Evolutionary conservation across 441 rosid species (phyloP), one percentile per base, ranked within the genome.

Genomic region (Breynia disticha): DNA sequence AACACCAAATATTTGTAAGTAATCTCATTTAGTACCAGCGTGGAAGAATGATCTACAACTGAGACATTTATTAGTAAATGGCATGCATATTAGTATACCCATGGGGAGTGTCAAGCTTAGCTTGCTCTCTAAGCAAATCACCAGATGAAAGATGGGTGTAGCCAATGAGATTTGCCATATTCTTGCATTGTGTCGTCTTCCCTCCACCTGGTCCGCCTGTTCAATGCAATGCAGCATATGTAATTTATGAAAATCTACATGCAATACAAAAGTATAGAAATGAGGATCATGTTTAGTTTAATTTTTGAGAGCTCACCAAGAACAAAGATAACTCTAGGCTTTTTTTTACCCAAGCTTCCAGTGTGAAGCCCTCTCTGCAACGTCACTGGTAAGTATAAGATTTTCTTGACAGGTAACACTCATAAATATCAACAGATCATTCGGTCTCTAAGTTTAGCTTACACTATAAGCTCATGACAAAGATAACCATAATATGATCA

Each of bases 171-270:
- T 75, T 10, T 1, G 79, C 83, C 51, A 83, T 59, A 35, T 83
- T 77, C 18, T 76, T 76, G 60, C 87, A 83, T 60, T 83, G 87
- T 24, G 91, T 84, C 47, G 86, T 82, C 65, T 84, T 84, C 43
- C 93, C 88, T 65, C 93, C 79, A 63, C 88, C 86, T 32, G 93
- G 86, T 24, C 88, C 88, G 68, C 93, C 84, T 83, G 66, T 16
- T 48, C 65, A 28, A 51, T 32, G 10, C 44, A 41, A 9, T 41
- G 15, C 41, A 28, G 13, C 39, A 17, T 12, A 28, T 19, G 16
- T 24, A 16, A 11, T 13, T n/a, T 51, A 35, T 16, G 11, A 22
- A 16, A 1, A 51, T 28, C 35, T 28, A 28, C 8, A 5, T 28
- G 8, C 35, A 28, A 28, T 28, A 28, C 8, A 21, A 52, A 39